phyloP scores from a whole-genome alignment of 345 rosid species.

The Brassica carinata region DNA sequence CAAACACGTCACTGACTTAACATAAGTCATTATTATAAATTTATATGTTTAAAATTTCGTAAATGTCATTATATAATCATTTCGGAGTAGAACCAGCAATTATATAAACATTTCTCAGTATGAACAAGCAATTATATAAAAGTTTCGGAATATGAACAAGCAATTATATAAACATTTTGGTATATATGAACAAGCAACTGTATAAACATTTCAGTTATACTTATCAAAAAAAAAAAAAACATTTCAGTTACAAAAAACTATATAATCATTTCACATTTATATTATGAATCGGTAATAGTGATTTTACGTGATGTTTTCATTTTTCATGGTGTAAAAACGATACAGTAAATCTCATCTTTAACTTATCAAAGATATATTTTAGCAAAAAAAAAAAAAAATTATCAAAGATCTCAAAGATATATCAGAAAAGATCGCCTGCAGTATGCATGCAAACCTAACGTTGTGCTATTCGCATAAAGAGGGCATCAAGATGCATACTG shows the following conservation, averaged over 20 bases:
- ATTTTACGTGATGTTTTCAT: not conserved
- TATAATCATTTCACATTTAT: not conserved
- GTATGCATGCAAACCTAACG: too few species aligned
- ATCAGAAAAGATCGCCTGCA: too few species aligned
- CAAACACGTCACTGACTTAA: not conserved
- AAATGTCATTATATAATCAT: not conserved
- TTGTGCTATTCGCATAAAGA: too few species aligned
- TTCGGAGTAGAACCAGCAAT: not conserved
- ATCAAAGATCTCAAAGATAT: too few species aligned
- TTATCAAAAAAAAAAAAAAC: too few species aligned
- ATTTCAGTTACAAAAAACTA: not conserved
- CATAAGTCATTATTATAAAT: too few species aligned
- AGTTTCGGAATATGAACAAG: not conserved
- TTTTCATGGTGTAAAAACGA: not conserved
- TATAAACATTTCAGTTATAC: not conserved
- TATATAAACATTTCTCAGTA: too few species aligned
- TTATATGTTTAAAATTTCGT: too few species aligned
- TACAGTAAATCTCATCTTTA: not conserved
- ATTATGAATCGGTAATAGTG: not conserved
- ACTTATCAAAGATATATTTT: too few species aligned
- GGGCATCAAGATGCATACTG: not conserved
- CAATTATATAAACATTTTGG: not conserved
- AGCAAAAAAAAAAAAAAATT: too few species aligned
- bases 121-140: too few species aligned
- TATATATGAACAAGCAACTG: not conserved